phyloP scores from a whole-genome alignment of 768 basidiomycete species.

The Trametes cinnabarina region DNA sequence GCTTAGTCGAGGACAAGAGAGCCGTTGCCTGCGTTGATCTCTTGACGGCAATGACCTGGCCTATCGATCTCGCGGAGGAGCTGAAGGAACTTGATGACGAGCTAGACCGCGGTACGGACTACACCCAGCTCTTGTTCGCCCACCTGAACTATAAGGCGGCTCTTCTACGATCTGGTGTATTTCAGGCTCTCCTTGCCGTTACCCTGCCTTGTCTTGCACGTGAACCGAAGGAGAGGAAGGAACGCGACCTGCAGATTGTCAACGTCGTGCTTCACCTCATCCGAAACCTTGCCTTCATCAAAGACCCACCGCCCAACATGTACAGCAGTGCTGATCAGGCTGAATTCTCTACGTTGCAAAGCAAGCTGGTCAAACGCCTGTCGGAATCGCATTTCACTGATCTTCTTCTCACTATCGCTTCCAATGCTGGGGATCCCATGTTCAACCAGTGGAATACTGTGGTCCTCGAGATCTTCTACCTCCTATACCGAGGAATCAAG shows the following conservation, averaged over 20 bases:
- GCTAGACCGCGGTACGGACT: constrained; percentile 78
- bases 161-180: constrained; percentile 62
- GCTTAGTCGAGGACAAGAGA: constrained; percentile 75
- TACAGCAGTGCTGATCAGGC: constrained; percentile 74
- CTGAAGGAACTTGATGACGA: constrained; percentile 89
- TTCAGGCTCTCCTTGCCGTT: constrained; percentile 72
- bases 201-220: constrained; percentile 79
- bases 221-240: constrained; percentile 59
- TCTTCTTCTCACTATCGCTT: constrained; percentile 81
- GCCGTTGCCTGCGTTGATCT: constrained; percentile 85
- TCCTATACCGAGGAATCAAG: constrained; percentile 79
- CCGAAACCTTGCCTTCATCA: constrained; percentile 93
- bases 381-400: constrained; percentile 71
- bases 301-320: constrained; percentile 74
- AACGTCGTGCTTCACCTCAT: constrained; percentile 86
- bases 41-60: constrained; percentile 98
- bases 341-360: constrained; percentile 77
- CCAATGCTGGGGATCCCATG: constrained; percentile 74
- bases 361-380: constrained; percentile 67
- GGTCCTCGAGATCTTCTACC: constrained; percentile 89
- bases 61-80: constrained; percentile 93
- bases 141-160: constrained; percentile 90
- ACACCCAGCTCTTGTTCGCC: constrained; percentile 75
- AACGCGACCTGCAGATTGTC: constrained; percentile 83
- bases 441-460: constrained; percentile 87